A percentile compares a stretch with the other conserved stretches of the same genome.
Conservation (phyloP, 495 filamentous ascomycete genomes). For the Penicillium manginii region DNA sequence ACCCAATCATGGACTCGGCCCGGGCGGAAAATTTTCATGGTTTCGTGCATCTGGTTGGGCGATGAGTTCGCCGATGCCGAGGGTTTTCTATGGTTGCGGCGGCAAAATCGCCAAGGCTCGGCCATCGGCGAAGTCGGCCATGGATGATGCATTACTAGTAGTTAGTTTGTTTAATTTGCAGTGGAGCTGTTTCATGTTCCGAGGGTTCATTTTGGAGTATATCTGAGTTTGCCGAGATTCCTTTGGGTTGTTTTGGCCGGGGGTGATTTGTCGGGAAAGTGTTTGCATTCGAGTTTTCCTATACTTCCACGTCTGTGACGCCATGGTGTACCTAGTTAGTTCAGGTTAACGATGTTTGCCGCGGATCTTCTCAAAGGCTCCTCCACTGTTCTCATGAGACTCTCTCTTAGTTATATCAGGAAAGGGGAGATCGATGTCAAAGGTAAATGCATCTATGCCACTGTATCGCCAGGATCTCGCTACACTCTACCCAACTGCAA, state of each 20-base stretch:
- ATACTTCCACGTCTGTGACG: too few relatives aligned
- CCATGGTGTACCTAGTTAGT: too few relatives aligned
- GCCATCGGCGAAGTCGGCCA: conserved; percentile 2
- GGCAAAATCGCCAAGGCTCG: conserved; percentile 8
- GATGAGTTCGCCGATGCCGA: conserved; percentile 1
- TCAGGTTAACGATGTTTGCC: too few relatives aligned
- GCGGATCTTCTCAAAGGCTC: too few relatives aligned
- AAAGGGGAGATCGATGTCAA: too few relatives aligned
- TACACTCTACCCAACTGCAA: background rate
- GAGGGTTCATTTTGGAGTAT: too few relatives aligned
- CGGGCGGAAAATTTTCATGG: background rate
- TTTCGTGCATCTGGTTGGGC: background rate
- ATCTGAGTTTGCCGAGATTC: background rate
- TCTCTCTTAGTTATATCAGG: too few relatives aligned
- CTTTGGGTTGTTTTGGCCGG: background rate
- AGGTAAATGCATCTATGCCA: too few relatives aligned
- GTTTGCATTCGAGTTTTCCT: background rate
- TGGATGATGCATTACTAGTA: background rate
- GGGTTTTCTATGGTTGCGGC: conserved; percentile 4
- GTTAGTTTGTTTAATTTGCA: too few relatives aligned
- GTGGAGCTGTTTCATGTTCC: too few relatives aligned
- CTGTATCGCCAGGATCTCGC: background rate
- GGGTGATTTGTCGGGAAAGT: background rate
- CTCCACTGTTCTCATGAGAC: too few relatives aligned
- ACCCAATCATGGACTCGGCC: conserved; percentile 1